Evolutionary conservation across 2,329 filamentous ascomycete genomes (phyloP).

Genomic region (Catunica adiposa): DNA sequence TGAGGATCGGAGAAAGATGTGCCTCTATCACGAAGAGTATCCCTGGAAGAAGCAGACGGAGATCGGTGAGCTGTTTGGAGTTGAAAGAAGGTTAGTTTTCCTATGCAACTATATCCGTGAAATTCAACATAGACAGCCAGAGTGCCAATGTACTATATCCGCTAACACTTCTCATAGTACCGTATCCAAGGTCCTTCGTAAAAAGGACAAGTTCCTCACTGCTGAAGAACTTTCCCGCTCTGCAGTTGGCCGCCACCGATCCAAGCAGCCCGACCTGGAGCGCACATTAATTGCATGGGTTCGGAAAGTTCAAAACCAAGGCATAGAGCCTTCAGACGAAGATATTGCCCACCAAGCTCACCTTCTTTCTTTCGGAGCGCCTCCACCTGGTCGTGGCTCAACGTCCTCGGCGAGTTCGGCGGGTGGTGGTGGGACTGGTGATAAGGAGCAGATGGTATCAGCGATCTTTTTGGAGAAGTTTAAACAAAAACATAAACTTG

Average conservation of each 20-base stretch:
- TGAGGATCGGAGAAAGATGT: slow-evolving; percentile 82
- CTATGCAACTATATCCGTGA: not conserved
- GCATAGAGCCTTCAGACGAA: slow-evolving; percentile 57
- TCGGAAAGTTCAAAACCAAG: slow-evolving; percentile 61
- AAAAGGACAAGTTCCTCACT: slow-evolving; percentile 87
- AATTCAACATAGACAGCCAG: too few relatives aligned
- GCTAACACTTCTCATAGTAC: slow-evolving; percentile 44
- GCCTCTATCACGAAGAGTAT: slow-evolving; percentile 78
- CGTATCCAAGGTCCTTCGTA: slow-evolving; percentile 90
- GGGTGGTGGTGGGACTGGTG: slow-evolving; percentile 30
- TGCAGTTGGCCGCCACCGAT: not conserved
- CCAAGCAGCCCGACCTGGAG: slow-evolving; percentile 83
- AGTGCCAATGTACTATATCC: too few relatives aligned
- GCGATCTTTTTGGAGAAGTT: slow-evolving; percentile 79
- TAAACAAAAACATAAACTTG: slow-evolving; percentile 64
- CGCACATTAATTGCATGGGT: slow-evolving; percentile 79
- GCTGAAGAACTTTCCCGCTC: slow-evolving; percentile 54
- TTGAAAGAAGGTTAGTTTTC: slow-evolving; percentile 71
- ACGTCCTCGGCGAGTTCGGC: slow-evolving; percentile 24
- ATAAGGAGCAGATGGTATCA: slow-evolving; percentile 53
- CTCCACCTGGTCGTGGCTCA: slow-evolving; percentile 37
- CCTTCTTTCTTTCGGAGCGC: slow-evolving; percentile 52
- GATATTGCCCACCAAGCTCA: slow-evolving; percentile 71
- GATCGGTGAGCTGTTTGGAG: slow-evolving; percentile 87
- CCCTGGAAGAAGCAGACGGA: slow-evolving; percentile 87